Evolutionary conservation across 306 rosid species (phyloP).

Genomic region (Arachis hypogaea): DNA sequence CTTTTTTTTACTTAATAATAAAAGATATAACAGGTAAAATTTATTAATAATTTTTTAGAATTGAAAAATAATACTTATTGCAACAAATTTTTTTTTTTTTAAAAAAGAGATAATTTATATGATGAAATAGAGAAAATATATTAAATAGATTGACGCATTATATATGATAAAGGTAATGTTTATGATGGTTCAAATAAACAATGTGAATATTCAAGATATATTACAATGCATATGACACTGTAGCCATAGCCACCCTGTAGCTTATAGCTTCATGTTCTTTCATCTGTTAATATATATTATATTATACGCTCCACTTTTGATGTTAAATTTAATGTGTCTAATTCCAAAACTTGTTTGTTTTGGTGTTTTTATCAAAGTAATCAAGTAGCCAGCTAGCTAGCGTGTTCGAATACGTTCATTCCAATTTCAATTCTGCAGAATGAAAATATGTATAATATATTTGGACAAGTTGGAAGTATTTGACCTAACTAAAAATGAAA

Average conservation of each 20-base stretch:
- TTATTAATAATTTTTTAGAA: no score
- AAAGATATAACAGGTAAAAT: no score
- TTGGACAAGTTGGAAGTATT: neutral
- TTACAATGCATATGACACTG: constrained; percentile 1
- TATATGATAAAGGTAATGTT: neutral
- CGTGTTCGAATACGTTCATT: neutral
- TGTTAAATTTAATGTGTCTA: neutral
- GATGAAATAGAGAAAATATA: no score
- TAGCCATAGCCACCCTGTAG: neutral
- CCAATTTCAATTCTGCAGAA: neutral
- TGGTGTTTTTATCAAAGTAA: neutral
- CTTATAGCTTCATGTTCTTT: neutral
- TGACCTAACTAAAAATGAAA: neutral
- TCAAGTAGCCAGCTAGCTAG: no score
- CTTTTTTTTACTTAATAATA: no score
- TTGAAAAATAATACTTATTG: no score
- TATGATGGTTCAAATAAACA: neutral
- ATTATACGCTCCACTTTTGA: no score
- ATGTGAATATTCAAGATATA: neutral
- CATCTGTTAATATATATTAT: neutral
- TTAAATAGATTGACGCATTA: no score
- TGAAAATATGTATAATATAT: neutral
- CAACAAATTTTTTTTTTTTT: no score
- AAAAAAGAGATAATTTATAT: no score
- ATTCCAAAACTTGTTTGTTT: neutral